Evolutionary conservation across 163 green algal species (phyloP).

Genomic region (Picocystis sp.): DNA sequence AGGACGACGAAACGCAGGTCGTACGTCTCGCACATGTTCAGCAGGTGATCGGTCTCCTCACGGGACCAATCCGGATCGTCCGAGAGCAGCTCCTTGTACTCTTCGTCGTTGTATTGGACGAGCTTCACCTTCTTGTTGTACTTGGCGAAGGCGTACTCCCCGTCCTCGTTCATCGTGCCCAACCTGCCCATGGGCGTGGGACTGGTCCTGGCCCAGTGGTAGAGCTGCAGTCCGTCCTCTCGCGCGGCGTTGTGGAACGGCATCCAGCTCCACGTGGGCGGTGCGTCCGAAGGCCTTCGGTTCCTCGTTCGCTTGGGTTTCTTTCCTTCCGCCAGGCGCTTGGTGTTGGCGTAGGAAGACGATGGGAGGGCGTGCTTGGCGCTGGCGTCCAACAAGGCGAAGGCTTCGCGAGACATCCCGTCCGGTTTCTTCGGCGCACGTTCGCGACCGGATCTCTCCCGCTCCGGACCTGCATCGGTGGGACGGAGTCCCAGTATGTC

Average conservation of each 20-base stretch:
- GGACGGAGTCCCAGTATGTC: conserved; percentile 69
- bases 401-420: conserved; percentile 79
- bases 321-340: conserved; percentile 32
- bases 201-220: conserved; percentile 66
- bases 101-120: conserved; percentile 63
- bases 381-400: conserved; percentile 52
- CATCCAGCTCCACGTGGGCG: conserved; percentile 45
- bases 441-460: conserved; percentile 22
- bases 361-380: conserved; percentile 59
- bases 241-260: conserved; percentile 63
- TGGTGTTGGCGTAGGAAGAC: conserved; percentile 37
- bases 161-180: conserved; percentile 32
- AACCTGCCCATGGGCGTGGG: conserved; percentile 37
- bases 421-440: conserved; percentile 47
- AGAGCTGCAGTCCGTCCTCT: conserved; percentile 54
- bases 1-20: conserved; percentile 77
- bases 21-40: conserved; percentile 60
- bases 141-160: conserved; percentile 73
- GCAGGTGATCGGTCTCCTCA: conserved; percentile 83
- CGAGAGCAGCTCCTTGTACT: conserved; percentile 56
- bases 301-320: conserved; percentile 45
- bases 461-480: conserved; percentile 4
- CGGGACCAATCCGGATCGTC: conserved; percentile 43
- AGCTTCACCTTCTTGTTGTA: conserved; percentile 82
- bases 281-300: neutral